These are phyloP conservation scores for Boletus rubroflammeus DNA, from an alignment of 768 basidiomycete species.

Conservation along the genomic window DNA sequence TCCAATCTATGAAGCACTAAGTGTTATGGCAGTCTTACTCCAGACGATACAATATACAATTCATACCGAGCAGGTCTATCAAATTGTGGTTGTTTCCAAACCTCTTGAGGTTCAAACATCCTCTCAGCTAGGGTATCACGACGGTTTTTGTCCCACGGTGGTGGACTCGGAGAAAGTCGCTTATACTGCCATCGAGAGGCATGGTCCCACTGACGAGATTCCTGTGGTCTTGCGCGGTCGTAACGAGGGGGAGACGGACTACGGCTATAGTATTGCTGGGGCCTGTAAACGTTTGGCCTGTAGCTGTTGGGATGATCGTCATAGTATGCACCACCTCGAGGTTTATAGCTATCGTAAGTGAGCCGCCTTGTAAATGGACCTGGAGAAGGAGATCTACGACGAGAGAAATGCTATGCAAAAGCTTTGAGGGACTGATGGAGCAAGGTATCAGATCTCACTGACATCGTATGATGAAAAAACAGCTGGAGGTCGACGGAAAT, in stretches of 20 bases:
- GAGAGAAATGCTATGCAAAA: constrained; percentile 27
- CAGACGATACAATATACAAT: constrained; percentile 33
- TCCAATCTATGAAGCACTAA: constrained; percentile 23
- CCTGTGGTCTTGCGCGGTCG: constrained; percentile 37
- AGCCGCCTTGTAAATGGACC: constrained; percentile 41
- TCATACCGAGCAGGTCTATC: constrained; percentile 43
- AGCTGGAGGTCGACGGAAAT: constrained; percentile 28
- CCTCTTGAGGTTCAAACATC: constrained; percentile 70
- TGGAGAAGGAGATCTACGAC: constrained; percentile 50
- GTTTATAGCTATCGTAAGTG: constrained; percentile 52
- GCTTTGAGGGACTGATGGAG: constrained; percentile 17
- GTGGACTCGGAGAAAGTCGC: constrained; percentile 37
- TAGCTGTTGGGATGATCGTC: constrained; percentile 43
- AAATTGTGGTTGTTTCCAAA: constrained; percentile 60
- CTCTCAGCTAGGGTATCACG: constrained; percentile 44
- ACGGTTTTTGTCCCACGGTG: constrained; percentile 29
- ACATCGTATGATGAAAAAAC: constrained; percentile 30
- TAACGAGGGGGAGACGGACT: constrained; percentile 55
- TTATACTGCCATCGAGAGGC: constrained; percentile 43
- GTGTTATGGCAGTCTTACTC: constrained; percentile 23
- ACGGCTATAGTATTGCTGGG: constrained; percentile 37
- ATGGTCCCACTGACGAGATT: constrained; percentile 48
- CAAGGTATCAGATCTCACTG: constrained; percentile 24
- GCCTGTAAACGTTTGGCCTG: constrained; percentile 38
- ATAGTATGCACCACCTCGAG: constrained; percentile 37